phyloP scores from a whole-genome alignment of 441 rosid species.

The Pelargonium fulgidum region DNA sequence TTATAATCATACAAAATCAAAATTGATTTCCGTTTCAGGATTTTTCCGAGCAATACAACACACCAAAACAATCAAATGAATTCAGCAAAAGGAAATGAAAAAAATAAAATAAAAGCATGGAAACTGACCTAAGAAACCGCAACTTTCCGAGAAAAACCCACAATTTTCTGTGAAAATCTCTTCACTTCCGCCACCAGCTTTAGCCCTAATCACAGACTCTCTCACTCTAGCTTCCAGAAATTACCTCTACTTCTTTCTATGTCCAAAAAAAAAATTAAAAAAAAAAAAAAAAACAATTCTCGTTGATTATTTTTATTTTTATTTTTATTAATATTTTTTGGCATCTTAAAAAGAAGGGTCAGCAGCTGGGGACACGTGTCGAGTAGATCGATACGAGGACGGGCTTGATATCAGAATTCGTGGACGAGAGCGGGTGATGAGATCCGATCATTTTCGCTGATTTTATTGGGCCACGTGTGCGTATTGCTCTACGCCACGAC shows the following conservation, averaged over 20 bases:
- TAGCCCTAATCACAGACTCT: background rate
- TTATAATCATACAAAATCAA: background rate
- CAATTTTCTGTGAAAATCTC: background rate
- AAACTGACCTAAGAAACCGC: background rate
- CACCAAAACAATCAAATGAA: background rate
- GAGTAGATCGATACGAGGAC: constrained; percentile 31
- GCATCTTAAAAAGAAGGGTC: constrained; percentile 23
- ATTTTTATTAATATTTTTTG: constrained; percentile 21
- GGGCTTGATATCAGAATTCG: constrained; percentile 57
- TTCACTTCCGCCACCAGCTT: background rate
- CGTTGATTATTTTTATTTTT: background rate
- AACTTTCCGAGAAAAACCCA: background rate
- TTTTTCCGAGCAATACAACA: background rate
- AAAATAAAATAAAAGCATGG: background rate
- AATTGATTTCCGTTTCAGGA: background rate
- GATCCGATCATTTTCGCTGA: constrained; percentile 72
- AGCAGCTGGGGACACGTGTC: constrained; percentile 48
- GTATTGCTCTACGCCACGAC: background rate
- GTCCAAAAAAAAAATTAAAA: background rate
- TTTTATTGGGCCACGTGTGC: constrained; percentile 59
- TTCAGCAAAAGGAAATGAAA: background rate
- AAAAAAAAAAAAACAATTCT: no score
- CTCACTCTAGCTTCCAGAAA: background rate
- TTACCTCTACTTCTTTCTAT: background rate
- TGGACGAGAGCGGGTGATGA: constrained; percentile 60